phyloP scores from a whole-genome alignment of 768 basidiomycete genomes.

The Paxillus ammoniavirescens region DNA sequence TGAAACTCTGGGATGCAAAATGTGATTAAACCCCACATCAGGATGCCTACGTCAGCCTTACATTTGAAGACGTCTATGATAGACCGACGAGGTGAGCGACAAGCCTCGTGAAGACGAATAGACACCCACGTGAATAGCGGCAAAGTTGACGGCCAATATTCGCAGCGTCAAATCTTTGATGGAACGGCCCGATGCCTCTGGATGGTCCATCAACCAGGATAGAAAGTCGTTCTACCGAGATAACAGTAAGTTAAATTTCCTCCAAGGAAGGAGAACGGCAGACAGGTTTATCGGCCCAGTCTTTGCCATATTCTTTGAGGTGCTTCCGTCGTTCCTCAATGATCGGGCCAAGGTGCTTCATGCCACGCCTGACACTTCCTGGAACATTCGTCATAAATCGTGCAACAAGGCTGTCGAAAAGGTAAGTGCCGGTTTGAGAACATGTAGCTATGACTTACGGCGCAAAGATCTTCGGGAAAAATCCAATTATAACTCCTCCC shows the following conservation, averaged over 20 bases:
- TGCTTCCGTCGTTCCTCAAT: conserved; percentile 26
- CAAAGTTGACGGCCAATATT: conserved; percentile 11
- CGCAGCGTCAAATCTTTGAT: conserved; percentile 19
- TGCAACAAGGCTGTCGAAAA: conserved; percentile 12
- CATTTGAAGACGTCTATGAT: conserved; percentile 19
- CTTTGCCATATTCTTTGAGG: conserved; percentile 19
- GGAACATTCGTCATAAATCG: conserved; percentile 8
- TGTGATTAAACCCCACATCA: neutral
- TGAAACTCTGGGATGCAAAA: conserved; percentile 23
- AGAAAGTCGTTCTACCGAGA: conserved; percentile 29
- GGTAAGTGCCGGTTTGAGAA: neutral
- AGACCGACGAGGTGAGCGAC: neutral
- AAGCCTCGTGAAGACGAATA: neutral
- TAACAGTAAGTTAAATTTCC: neutral
- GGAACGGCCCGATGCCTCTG: conserved; percentile 9
- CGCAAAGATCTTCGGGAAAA: conserved; percentile 33
- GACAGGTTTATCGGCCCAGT: conserved; percentile 33
- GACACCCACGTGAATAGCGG: conserved; percentile 20
- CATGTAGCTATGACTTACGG: conserved; percentile 19
- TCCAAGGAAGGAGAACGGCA: neutral
- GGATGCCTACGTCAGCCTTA: neutral
- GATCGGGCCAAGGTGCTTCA: conserved; percentile 25
- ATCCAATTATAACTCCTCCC: conserved; percentile 15
- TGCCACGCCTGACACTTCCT: conserved; percentile 1
- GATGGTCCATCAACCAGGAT: conserved; percentile 31